phyloP scores from a whole-genome alignment of 164 flowering plant species.

The Stephania cephalantha region DNA sequence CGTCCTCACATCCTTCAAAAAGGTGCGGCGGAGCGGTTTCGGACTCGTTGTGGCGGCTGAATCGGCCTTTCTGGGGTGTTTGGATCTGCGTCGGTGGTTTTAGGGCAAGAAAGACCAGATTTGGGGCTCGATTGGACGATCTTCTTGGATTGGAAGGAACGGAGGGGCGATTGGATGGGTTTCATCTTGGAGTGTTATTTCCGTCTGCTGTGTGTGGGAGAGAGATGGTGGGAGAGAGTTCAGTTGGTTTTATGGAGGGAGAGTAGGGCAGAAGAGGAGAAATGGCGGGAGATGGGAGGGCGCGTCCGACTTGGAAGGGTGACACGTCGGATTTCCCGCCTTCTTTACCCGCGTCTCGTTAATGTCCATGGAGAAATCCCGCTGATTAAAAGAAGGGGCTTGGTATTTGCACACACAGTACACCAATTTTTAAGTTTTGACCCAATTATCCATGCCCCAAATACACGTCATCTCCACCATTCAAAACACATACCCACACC shows the following conservation, averaged over 20 bases:
- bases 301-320: neutral
- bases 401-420: too few relatives aligned
- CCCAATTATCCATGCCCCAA: too few relatives aligned
- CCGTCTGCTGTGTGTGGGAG: neutral
- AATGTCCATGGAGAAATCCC: too few relatives aligned
- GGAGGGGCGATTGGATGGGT: conserved; percentile 12
- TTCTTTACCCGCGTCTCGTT: neutral
- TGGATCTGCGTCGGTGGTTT: conserved; percentile 9
- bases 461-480: too few relatives aligned
- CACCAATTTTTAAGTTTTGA: too few relatives aligned
- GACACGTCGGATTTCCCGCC: neutral
- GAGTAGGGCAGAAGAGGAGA: neutral
- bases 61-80: conserved; percentile 37
- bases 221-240: neutral
- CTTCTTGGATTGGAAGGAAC: conserved; percentile 31
- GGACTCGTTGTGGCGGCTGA: conserved; percentile 21
- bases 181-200: neutral
- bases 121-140: conserved; percentile 12
- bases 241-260: neutral
- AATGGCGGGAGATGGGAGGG: neutral
- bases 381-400: too few relatives aligned
- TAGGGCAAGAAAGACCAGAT: neutral
- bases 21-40: conserved; percentile 23
- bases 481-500: too few relatives aligned
- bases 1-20: conserved; percentile 29